Evolutionary conservation across 2,329 filamentous ascomycete genomes (phyloP).

Genomic region (Hypoxylon sp.): DNA sequence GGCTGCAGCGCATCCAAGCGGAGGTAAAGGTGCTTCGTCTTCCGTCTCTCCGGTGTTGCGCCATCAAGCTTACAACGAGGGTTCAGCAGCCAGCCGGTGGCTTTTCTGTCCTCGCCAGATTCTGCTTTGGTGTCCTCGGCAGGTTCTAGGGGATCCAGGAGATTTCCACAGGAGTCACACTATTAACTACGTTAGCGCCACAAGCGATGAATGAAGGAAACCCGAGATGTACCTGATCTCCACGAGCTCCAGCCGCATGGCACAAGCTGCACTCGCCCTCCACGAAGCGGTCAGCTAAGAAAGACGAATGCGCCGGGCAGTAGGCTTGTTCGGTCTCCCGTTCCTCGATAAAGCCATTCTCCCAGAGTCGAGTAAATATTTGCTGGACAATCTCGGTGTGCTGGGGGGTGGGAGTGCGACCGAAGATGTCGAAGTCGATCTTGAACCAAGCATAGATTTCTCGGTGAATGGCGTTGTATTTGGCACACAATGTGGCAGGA

Average conservation of each 20-base stretch:
- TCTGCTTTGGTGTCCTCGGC: constrained; percentile 56
- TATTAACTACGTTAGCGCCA: constrained; percentile 53
- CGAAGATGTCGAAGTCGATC: constrained; percentile 95
- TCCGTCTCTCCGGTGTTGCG: constrained; percentile 81
- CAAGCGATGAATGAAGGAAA: neutral
- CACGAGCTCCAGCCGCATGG: constrained; percentile 74
- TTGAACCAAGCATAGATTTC: constrained; percentile 97
- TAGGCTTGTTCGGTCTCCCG: constrained; percentile 90
- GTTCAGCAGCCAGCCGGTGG: constrained; percentile 75
- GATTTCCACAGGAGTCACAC: constrained; percentile 80
- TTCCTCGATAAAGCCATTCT: constrained; percentile 91
- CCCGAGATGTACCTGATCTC: constrained; percentile 51
- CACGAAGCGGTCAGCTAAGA: constrained; percentile 88
- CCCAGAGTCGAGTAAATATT: constrained; percentile 88
- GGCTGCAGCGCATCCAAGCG: constrained; percentile 86
- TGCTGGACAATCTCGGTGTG: constrained; percentile 95
- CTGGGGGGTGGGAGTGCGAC: constrained; percentile 87
- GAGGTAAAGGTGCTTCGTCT: constrained; percentile 94
- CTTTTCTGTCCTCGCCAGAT: constrained; percentile 54
- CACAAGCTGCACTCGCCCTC: constrained; percentile 85
- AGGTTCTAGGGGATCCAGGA: constrained; percentile 78
- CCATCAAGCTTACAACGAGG: constrained; percentile 94
- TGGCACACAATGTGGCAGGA: constrained; percentile 87
- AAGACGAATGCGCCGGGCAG: constrained; percentile 82
- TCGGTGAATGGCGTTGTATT: constrained; percentile 92